Evolutionary conservation across 2,329 filamentous ascomycete species (phyloP).

Genomic region (Xylariaceae sp.): DNA sequence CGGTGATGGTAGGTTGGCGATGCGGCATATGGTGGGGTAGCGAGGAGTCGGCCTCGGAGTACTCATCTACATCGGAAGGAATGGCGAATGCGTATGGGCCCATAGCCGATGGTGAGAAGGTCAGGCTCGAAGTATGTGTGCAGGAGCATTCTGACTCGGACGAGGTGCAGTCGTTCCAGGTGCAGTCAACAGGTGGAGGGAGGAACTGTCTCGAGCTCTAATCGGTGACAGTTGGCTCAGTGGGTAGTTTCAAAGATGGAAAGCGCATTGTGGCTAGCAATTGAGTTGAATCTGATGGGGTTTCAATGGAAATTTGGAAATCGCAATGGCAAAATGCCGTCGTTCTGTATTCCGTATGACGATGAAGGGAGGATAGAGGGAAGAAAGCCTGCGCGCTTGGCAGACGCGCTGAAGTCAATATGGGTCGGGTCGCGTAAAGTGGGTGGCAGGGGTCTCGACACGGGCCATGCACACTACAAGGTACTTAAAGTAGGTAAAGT

Average conservation of each 20-base stretch:
- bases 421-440: no score
- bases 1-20: constrained; percentile 12
- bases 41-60: constrained; percentile 16
- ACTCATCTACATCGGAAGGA: constrained; percentile 4
- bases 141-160: constrained; percentile 14
- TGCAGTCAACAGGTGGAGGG: neutral
- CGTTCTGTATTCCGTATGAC: no score
- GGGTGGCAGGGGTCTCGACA: no score
- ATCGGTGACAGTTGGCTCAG: constrained; percentile 13
- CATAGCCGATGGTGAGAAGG: constrained; percentile 9
- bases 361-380: no score
- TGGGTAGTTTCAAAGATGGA: constrained; percentile 13
- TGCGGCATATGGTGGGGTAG: constrained; percentile 6
- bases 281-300: no score
- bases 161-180: constrained; percentile 6
- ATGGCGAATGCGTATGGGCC: neutral
- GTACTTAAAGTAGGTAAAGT: no score
- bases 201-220: constrained; percentile 17
- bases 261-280: constrained; percentile 15
- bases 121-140: constrained; percentile 8
- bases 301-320: no score
- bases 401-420: no score
- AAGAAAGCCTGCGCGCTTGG: no score
- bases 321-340: no score
- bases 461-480: no score